Evolutionary conservation across 441 rosid species (phyloP).

Genomic region (Eruca vesicaria): DNA sequence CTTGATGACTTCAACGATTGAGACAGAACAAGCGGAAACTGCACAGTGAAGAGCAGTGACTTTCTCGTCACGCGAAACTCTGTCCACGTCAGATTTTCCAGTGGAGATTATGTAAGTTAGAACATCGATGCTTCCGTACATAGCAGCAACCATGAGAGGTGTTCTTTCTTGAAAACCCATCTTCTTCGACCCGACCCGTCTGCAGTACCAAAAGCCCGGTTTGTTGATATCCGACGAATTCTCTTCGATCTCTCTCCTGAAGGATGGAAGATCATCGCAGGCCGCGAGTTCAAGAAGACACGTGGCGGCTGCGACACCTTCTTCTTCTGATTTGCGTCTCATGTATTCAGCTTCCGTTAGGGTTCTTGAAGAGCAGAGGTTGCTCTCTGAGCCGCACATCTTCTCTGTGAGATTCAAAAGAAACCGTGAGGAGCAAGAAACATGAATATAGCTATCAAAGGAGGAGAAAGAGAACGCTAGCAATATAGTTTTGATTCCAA

Average conservation of each 20-base stretch:
- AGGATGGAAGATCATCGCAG: constrained; percentile 57
- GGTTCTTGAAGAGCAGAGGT: constrained; percentile 35
- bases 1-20: constrained; percentile 57
- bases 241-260: constrained; percentile 52
- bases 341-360: constrained; percentile 49
- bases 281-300: constrained; percentile 81
- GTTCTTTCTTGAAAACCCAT: constrained; percentile 86
- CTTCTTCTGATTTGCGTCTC: constrained; percentile 32
- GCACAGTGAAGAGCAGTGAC: constrained; percentile 91
- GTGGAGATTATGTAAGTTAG: constrained; percentile 57
- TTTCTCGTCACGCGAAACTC: constrained; percentile 65
- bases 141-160: constrained; percentile 78
- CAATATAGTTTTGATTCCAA: not conserved
- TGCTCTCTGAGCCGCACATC: constrained; percentile 54
- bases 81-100: constrained; percentile 52
- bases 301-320: constrained; percentile 28
- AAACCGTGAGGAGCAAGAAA: constrained; percentile 8
- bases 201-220: constrained; percentile 72
- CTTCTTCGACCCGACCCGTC: constrained; percentile 69
- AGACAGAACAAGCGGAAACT: constrained; percentile 63
- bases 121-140: constrained; percentile 70
- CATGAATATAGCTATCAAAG: not conserved
- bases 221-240: constrained; percentile 51
- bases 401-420: constrained; percentile 46
- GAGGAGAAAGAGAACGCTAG: not conserved